Evolutionary conservation across 163 green algal genomes (phyloP), one percentile per base, ranked within the genome.

Genomic region (Scenedesmus sp.): DNA sequence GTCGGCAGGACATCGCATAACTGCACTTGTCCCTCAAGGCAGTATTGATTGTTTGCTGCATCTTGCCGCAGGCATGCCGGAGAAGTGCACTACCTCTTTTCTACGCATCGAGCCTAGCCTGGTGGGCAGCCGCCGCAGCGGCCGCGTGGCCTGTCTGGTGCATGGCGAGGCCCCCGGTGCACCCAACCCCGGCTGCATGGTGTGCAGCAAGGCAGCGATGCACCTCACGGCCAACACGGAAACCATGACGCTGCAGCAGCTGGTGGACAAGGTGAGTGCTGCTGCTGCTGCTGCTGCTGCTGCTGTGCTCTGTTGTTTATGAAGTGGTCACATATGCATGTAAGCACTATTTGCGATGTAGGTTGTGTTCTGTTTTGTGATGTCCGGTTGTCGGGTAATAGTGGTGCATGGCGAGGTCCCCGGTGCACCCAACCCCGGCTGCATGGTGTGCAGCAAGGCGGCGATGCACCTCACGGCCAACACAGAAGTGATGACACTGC

Each of bases 401-500:
- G 34, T 46, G 34, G 34, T 46, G 34, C 34, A 46, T 82, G 15
- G 9, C 3, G 3, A 82, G 13, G 18, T 55, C 20, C 46, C 23
- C 73, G 73, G 4, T 84, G 1, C 86, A 56, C 97, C 97, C 20
- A 96, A 95, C 56, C 88, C 93, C 1, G 88, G 86, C 3, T 99
- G 98, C 94, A 94, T 97, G 67, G 97, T 99, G n/a, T 99, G 98
- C 94, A 96, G 96, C 87, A 95, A 94, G 16, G 95, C 96, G 1
- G 93, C 95, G 88, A 92, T 98, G 34, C 85, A 93, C 0, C 95
- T 99, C 15, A 46, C 73, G 4, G 90, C 97, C n/a, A 94, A 99
- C 95, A 97, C 95, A 2, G 26, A 87, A 4, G 94, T 16, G 9
- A 95, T 94, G 18, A 98, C 94, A 13, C 91, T 99, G 23, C 90